A percentile compares a stretch with the other conserved stretches of the same genome.
Evolutionary conservation across 1,284 basidiomycete species (phyloP).

Genomic region (Trametes polyzona): DNA sequence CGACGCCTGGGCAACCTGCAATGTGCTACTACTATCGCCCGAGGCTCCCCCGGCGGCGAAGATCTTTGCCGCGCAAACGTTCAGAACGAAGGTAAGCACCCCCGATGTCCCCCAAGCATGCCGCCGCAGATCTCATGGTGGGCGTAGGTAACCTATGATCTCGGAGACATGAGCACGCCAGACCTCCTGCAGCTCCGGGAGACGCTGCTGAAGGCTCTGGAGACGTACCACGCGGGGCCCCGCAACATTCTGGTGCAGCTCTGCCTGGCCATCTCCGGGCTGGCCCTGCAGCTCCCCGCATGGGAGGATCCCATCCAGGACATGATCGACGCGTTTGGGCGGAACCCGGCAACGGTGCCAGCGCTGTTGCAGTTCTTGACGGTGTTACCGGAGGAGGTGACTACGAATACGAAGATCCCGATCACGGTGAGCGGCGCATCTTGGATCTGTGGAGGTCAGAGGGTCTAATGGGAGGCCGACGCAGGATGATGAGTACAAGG

Average conservation of each 20-base stretch:
- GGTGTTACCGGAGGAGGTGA: slow-evolving; percentile 90
- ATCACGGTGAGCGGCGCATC: slow-evolving; percentile 72
- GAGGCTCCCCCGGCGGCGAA: slow-evolving; percentile 84
- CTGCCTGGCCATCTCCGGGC: slow-evolving; percentile 86
- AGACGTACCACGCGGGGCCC: slow-evolving; percentile 75
- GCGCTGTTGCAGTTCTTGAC: slow-evolving; percentile 91
- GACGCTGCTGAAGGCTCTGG: slow-evolving; percentile 81
- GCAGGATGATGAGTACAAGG: slow-evolving; percentile 81
- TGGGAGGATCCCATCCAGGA: slow-evolving; percentile 85
- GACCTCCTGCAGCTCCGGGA: slow-evolving; percentile 84
- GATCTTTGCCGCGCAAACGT: slow-evolving; percentile 96
- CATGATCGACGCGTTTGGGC: slow-evolving; percentile 88
- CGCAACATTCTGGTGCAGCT: slow-evolving; percentile 89
- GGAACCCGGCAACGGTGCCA: slow-evolving; percentile 82
- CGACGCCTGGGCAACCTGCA: slow-evolving; percentile 96
- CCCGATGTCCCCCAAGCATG: not conserved
- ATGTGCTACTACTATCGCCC: slow-evolving; percentile 83
- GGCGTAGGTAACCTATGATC: slow-evolving; percentile 90
- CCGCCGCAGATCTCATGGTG: slow-evolving; percentile 11
- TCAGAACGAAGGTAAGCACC: slow-evolving; percentile 85
- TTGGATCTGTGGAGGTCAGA: too few relatives aligned
- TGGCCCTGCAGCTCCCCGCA: slow-evolving; percentile 90
- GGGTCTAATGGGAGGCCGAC: too few relatives aligned
- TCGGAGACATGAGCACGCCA: slow-evolving; percentile 79
- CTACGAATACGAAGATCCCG: slow-evolving; percentile 86